These are phyloP conservation scores for Rhizopus sp. DNA, from an alignment of 371 early-diverging fungal species.

Conservation along the genomic window DNA sequence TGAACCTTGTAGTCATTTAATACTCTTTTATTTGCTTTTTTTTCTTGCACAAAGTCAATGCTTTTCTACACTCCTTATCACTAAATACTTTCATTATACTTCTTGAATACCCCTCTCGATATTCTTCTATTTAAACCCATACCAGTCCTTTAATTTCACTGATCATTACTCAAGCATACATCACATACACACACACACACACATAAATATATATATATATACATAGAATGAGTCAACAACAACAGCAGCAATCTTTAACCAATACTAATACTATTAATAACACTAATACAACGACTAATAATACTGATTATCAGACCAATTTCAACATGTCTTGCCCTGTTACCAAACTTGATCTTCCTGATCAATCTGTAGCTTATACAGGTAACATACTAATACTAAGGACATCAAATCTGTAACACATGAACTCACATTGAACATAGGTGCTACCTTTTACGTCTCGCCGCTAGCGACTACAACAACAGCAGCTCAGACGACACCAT, in stretches of 20 bases:
- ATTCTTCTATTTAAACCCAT: background rate
- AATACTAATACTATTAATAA: background rate
- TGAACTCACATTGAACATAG: slow-evolving; percentile 7
- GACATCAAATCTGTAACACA: no score
- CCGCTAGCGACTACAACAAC: slow-evolving; percentile 22
- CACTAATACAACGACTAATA: slow-evolving; percentile 10
- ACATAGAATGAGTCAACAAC: slow-evolving; percentile 24
- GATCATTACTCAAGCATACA: background rate
- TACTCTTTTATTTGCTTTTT: background rate
- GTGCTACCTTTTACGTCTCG: slow-evolving; percentile 32
- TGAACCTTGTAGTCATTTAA: slow-evolving; percentile 6
- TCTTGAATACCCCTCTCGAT: background rate
- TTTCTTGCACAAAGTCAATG: slow-evolving; percentile 1
- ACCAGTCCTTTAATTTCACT: slow-evolving; percentile 1
- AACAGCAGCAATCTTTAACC: background rate
- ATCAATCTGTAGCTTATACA: slow-evolving; percentile 30
- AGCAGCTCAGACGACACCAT: slow-evolving; percentile 15
- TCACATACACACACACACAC: background rate
- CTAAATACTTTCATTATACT: background rate
- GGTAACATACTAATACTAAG: slow-evolving; percentile 11
- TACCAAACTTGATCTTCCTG: slow-evolving; percentile 25
- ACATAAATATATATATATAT: background rate
- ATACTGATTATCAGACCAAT: slow-evolving; percentile 17
- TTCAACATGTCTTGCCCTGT: slow-evolving; percentile 19
- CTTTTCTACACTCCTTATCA: slow-evolving; percentile 5